These are phyloP conservation scores for Pisolithus sp. DNA, from an alignment of 768 basidiomycete species.

Conservation along the genomic window DNA sequence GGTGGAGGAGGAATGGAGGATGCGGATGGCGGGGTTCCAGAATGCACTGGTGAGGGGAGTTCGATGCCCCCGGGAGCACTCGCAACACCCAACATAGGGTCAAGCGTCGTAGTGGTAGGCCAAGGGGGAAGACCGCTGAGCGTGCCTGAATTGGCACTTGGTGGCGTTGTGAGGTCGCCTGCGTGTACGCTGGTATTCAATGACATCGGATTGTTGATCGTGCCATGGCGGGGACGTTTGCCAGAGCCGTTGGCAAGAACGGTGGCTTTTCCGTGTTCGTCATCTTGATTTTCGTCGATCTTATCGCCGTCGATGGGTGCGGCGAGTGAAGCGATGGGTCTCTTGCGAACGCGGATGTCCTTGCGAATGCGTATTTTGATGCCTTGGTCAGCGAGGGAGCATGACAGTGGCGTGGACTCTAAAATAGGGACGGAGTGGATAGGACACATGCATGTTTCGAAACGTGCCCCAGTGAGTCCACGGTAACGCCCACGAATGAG, in stretches of 20 bases:
- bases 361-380: conserved; percentile 94
- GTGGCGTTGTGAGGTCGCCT: conserved; percentile 13
- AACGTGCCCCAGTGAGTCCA: background rate
- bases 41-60: conserved; percentile 12
- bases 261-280: conserved; percentile 11
- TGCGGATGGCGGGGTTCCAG: conserved; percentile 5
- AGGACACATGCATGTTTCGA: too few relatives aligned
- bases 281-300: conserved; percentile 24
- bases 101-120: conserved; percentile 22
- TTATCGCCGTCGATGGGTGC: conserved; percentile 13
- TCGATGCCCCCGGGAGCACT: conserved; percentile 29
- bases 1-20: conserved; percentile 7
- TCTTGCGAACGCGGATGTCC: conserved; percentile 79
- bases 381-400: conserved; percentile 89
- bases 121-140: conserved; percentile 28
- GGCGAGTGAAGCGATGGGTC: conserved; percentile 39
- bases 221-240: conserved; percentile 26
- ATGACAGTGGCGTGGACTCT: conserved; percentile 88
- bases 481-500: background rate
- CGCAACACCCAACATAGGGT: conserved; percentile 28
- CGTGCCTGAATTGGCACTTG: conserved; percentile 15
- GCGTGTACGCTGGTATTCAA: conserved; percentile 1
- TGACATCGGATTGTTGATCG: conserved; percentile 17
- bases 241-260: conserved; percentile 5
- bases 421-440: background rate